These are phyloP conservation scores for Botryotinia globosa DNA, from an alignment of 2,329 filamentous ascomycete species.

Conservation along the genomic window DNA sequence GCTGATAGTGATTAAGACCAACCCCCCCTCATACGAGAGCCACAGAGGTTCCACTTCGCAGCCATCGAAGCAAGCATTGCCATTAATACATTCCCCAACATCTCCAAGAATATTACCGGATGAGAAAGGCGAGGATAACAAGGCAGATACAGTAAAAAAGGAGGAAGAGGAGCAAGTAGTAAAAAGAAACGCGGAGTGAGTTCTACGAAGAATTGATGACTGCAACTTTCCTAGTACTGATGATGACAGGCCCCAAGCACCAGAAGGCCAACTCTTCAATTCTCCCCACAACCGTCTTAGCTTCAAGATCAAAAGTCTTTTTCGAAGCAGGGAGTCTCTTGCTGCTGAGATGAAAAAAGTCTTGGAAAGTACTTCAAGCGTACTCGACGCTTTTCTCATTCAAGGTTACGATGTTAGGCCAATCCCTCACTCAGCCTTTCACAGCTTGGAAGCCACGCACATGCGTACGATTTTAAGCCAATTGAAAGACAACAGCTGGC, in stretches of 20 bases:
- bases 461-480: slow-evolving; percentile 34
- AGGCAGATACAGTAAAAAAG: background rate
- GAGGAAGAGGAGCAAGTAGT: background rate
- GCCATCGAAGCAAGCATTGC: background rate
- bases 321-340: slow-evolving; percentile 34
- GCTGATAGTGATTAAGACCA: slow-evolving; percentile 10
- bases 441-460: slow-evolving; percentile 34
- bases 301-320: slow-evolving; percentile 32
- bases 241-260: slow-evolving; percentile 20
- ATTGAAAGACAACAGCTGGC: slow-evolving; percentile 32
- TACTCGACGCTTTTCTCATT: slow-evolving; percentile 31
- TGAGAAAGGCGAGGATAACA: background rate
- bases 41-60: background rate
- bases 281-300: slow-evolving; percentile 26
- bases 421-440: slow-evolving; percentile 35
- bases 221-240: slow-evolving; percentile 19
- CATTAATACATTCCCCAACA: background rate
- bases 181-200: background rate
- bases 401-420: slow-evolving; percentile 18
- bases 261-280: slow-evolving; percentile 30
- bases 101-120: background rate
- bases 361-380: slow-evolving; percentile 27
- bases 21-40: slow-evolving; percentile 22
- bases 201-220: background rate
- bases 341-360: slow-evolving; percentile 31